These are phyloP conservation scores for Coemansia sp. DNA, from an alignment of 192 early-diverging fungal genomes.

Conservation along the genomic window DNA sequence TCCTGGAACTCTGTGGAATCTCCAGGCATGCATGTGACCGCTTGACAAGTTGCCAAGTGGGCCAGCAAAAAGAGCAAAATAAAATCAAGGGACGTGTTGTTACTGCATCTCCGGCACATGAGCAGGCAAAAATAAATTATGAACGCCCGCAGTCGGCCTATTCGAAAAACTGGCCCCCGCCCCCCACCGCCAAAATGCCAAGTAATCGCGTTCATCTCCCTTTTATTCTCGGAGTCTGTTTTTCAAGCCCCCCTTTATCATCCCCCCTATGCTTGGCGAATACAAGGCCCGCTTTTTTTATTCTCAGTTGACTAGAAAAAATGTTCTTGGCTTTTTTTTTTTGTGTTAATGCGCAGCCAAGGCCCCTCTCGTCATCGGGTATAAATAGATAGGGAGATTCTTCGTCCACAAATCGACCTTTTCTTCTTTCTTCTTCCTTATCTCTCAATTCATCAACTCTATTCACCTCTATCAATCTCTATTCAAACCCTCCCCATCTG, in stretches of 20 bases:
- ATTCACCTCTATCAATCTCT: neutral
- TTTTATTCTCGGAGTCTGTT: neutral
- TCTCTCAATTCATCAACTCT: no score
- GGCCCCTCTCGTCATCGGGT: neutral
- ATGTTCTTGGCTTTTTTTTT: neutral
- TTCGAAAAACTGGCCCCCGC: neutral
- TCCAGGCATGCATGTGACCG: neutral
- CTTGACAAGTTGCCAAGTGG: neutral
- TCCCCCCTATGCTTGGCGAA: neutral
- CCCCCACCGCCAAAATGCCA: neutral
- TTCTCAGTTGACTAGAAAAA: neutral
- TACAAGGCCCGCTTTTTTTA: neutral
- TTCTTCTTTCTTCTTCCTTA: neutral
- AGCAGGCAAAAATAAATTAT: no score
- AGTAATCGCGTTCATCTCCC: neutral
- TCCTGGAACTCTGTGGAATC: neutral
- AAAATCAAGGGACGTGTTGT: no score
- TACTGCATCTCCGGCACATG: no score
- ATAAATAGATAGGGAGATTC: neutral
- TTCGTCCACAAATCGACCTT: neutral
- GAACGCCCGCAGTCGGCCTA: neutral
- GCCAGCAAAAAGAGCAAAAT: neutral
- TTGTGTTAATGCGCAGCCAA: neutral
- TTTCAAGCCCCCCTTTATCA: neutral
- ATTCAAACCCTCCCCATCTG: neutral